phyloP scores from a whole-genome alignment of 129 eudicot genomes.

The Arctium minus region DNA sequence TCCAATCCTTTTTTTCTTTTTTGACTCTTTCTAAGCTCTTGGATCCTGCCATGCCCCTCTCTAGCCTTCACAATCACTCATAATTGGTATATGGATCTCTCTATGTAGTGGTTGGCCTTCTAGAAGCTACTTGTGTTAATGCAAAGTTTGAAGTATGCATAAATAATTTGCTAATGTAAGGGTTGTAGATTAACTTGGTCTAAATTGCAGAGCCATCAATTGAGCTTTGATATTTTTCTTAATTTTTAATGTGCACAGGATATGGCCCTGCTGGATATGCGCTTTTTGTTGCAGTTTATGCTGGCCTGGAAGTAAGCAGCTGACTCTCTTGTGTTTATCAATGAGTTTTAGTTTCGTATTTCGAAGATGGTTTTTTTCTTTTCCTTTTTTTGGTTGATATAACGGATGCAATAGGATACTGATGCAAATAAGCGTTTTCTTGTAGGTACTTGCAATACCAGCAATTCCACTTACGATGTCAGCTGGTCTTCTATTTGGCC shows the following conservation, averaged over 20 bases:
- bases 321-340: background rate
- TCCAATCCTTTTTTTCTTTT: background rate
- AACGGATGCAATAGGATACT: background rate
- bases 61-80: background rate
- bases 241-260: conserved; percentile 45
- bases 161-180: background rate
- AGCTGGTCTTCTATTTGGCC: conserved; percentile 94
- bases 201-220: background rate
- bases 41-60: background rate
- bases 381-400: background rate
- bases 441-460: conserved; percentile 92
- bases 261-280: conserved; percentile 99
- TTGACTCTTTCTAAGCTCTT: background rate
- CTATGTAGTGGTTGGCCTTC: no score
- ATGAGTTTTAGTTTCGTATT: background rate
- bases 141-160: background rate
- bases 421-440: background rate
- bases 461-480: conserved; percentile 98
- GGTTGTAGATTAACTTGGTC: background rate
- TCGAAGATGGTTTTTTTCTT: background rate
- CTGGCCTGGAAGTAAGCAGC: conserved; percentile 90
- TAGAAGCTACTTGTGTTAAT: background rate
- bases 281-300: conserved; percentile 88
- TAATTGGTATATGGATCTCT: background rate
- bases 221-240: background rate